Conservation (phyloP, 305 asterid genomes). For the Caryopteris hybrid region DNA sequence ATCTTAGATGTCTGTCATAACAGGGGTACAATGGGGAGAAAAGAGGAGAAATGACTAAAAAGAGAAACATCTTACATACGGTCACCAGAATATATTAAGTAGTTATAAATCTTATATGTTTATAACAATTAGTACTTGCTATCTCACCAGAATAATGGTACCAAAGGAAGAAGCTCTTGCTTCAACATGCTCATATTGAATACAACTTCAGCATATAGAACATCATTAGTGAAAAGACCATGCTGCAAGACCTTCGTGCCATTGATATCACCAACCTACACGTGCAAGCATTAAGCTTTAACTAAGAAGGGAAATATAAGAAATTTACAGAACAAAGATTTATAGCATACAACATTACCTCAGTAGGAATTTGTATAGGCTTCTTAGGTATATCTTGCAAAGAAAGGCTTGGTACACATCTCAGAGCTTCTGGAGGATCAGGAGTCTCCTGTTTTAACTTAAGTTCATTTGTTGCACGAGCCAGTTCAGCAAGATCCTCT, state of each 20-base stretch:
- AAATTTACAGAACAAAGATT: constrained; percentile 4
- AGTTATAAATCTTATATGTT: no score
- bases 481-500: constrained; percentile 97
- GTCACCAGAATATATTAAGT: no score
- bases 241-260: constrained; percentile 78
- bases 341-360: constrained; percentile 50
- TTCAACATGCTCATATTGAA: constrained; percentile 85
- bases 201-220: constrained; percentile 92
- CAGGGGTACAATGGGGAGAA: background rate
- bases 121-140: constrained; percentile 12
- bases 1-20: background rate
- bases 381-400: constrained; percentile 90
- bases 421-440: constrained; percentile 95
- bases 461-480: constrained; percentile 87
- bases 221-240: constrained; percentile 95
- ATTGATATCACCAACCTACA: constrained; percentile 76
- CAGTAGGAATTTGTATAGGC: constrained; percentile 71
- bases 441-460: constrained; percentile 96
- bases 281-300: constrained; percentile 21
- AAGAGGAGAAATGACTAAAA: no score
- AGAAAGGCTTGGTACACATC: constrained; percentile 84
- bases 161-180: constrained; percentile 92
- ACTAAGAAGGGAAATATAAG: constrained; percentile 10
- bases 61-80: no score
- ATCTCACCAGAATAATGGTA: constrained; percentile 96